Evolutionary conservation across 2,329 filamentous ascomycete species (phyloP).

Genomic region (Teratosphaeria nubilosa): DNA sequence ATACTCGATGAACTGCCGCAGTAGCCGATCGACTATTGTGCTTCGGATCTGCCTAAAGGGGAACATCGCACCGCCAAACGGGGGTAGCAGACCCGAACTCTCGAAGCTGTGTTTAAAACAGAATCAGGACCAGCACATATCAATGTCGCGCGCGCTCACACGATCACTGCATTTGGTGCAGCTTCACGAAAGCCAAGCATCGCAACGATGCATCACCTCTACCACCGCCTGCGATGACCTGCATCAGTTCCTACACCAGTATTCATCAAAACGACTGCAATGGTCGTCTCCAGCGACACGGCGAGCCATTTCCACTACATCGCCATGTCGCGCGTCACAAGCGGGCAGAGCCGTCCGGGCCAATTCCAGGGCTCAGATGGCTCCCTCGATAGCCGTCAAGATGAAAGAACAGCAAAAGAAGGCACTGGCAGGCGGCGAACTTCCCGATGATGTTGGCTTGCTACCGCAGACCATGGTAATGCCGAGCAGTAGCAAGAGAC

Average conservation of each 20-base stretch:
- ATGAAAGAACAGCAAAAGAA: conserved; percentile 23
- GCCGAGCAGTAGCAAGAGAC: conserved; percentile 16
- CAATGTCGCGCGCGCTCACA: conserved; percentile 3
- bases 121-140: background rate
- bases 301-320: conserved; percentile 12
- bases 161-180: conserved; percentile 2
- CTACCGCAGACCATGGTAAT: conserved; percentile 29
- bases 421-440: conserved; percentile 23
- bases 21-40: background rate
- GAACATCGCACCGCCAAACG: background rate
- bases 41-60: background rate
- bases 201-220: background rate
- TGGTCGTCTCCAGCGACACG: background rate
- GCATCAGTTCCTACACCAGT: background rate
- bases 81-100: background rate
- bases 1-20: background rate
- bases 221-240: conserved; percentile 1
- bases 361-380: conserved; percentile 20
- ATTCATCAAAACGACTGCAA: background rate
- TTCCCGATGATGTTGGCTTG: conserved; percentile 34
- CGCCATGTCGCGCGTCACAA: conserved; percentile 3
- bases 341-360: conserved; percentile 7
- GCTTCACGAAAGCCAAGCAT: background rate
- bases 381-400: conserved; percentile 31
- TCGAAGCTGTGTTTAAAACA: background rate